phyloP scores from a whole-genome alignment of 2,329 filamentous ascomycete species.

The Colletotrichum echinochloae region DNA sequence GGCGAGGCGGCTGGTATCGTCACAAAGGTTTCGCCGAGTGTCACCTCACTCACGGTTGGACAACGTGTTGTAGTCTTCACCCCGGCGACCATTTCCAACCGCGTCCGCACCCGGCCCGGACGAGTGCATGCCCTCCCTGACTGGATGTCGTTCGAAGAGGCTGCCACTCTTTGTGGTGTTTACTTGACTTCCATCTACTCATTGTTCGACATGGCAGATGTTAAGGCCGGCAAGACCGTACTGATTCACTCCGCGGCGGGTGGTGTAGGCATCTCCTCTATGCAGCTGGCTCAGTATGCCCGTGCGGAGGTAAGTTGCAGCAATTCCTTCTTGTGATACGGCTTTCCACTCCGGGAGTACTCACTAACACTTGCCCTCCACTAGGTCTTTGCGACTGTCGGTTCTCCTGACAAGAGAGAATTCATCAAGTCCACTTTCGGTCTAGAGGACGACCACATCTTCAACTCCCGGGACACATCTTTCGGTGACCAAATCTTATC shows the following conservation, averaged over 20 bases:
- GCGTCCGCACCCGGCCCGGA: conserved; percentile 1
- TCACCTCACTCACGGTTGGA: neutral
- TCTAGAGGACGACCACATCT: conserved; percentile 47
- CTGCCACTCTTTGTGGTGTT: neutral
- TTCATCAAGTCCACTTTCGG: conserved; percentile 44
- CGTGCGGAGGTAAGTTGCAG: conserved; percentile 42
- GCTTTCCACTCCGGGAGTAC: no score
- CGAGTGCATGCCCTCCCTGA: conserved; percentile 23
- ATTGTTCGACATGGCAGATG: conserved; percentile 45
- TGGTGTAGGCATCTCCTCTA: conserved; percentile 42
- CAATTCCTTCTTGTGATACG: no score
- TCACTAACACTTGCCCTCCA: no score
- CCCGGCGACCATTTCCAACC: conserved; percentile 35
- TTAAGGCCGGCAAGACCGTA: conserved; percentile 43
- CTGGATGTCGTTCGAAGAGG: conserved; percentile 2
- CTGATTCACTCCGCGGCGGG: conserved; percentile 44
- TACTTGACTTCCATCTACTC: conserved; percentile 36
- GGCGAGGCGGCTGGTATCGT: conserved; percentile 23
- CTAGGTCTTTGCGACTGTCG: conserved; percentile 45
- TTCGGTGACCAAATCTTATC: conserved; percentile 45
- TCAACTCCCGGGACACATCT: conserved; percentile 43
- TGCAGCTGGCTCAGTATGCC: conserved; percentile 36
- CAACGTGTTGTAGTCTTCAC: neutral
- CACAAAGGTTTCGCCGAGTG: neutral
- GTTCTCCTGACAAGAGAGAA: conserved; percentile 45